Base-by-base conservation (phyloP, 768 basidiomycete species). In the Hygrophoropsis aurantiaca region DNA sequence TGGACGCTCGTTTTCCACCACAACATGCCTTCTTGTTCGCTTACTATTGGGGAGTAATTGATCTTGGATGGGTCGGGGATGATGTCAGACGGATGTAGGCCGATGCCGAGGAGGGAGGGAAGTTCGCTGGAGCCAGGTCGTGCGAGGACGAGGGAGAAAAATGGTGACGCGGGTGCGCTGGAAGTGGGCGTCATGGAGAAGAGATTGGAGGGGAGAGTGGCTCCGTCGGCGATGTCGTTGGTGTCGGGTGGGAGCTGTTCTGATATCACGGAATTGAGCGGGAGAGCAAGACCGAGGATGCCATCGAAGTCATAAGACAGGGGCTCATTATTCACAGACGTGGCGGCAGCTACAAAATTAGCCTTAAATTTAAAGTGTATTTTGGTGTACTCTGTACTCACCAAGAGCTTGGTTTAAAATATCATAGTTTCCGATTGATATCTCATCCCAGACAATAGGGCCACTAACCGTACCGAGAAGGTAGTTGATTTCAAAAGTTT, bases 241-340 rank as follows among this genome's bases (percentile, higher is more conserved):
- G 69, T 73, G 16, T 69, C 69, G 1, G 85, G 73, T 0, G 77
- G 71, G 19, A 91, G 70, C 1, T 34, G 6, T 0, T 61, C 42
- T 4, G 82, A 74, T 43, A 91, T 90, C 50, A 82, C 53, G n/a
- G 83, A 86, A 66, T 89, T 81, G 38, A 71, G 65, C 19, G 89
- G 85, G 21, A 90, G 80, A 1, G 87, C 85, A 39, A 91, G 80
- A 15, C 88, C 89, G 5, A 90, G 74, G 42, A 90, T 75, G 21
- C 89, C 89, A 49, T 67, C 71, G 60, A 85, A 91, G 11, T 68
- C 53, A 8, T 72, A 56, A 1, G 75, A 65, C 6, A 91, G 74
- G 0, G 79, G 79, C 62, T 91, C 90, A 30, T 68, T 57, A 1
- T 64, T 35, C 40, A 90, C 80, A 32, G 54, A 53, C 30, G 72